These are phyloP conservation scores for Posidonia oceanica DNA, from an alignment of 116 monocot genomes.

Conservation along the genomic window DNA sequence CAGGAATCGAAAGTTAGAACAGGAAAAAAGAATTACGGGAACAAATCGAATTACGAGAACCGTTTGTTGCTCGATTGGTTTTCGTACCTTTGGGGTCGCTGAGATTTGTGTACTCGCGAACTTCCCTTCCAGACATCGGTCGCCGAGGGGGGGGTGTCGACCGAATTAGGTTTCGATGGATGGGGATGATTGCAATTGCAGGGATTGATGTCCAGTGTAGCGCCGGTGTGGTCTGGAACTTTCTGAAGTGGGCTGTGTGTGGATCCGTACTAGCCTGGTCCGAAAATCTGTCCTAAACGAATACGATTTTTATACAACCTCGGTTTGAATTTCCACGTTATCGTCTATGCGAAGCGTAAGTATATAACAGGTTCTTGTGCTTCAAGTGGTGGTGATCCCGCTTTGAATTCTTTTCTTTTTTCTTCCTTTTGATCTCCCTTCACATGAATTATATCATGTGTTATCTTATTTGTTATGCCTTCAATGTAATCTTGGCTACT, in stretches of 20 bases:
- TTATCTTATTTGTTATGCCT: too few relatives aligned
- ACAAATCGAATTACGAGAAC: neutral
- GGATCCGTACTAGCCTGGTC: too few relatives aligned
- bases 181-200: neutral
- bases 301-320: too few relatives aligned
- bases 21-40: neutral
- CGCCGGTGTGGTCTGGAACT: neutral
- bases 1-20: neutral
- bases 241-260: neutral
- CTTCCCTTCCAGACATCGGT: constrained; percentile 38
- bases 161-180: neutral
- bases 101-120: constrained; percentile 47
- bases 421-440: too few relatives aligned
- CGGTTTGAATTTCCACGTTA: too few relatives aligned
- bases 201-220: neutral
- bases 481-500: too few relatives aligned
- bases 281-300: too few relatives aligned
- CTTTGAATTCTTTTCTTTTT: too few relatives aligned
- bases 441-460: too few relatives aligned
- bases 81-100: constrained; percentile 34
- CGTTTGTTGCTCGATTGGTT: neutral
- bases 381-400: too few relatives aligned
- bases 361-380: too few relatives aligned
- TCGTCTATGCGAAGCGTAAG: too few relatives aligned
- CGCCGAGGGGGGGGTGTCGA: neutral